Percentiles rank a stretch among this genome's conserved stretches.
Conservation (phyloP, 768 basidiomycete species). For the Collybia mongolica region DNA sequence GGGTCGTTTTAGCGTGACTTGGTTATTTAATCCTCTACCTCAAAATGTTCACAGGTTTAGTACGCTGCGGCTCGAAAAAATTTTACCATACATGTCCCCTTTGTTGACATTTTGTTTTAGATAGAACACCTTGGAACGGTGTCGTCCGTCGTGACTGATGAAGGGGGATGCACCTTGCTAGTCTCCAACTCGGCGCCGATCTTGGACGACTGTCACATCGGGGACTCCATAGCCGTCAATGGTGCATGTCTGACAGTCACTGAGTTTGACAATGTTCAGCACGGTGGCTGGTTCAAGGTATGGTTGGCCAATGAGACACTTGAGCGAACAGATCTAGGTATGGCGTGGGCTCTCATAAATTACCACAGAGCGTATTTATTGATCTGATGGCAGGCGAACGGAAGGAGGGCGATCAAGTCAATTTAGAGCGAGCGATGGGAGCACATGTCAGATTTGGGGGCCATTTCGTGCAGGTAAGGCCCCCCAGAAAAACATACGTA, state of each 20-base stretch:
- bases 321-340: conserved; percentile 87
- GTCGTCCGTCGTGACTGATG: conserved; percentile 57
- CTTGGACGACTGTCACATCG: conserved; percentile 85
- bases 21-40: not conserved
- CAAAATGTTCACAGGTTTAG: conserved; percentile 79
- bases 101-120: conserved; percentile 36
- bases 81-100: not conserved
- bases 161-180: conserved; percentile 79
- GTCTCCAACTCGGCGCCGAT: conserved; percentile 72
- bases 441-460: conserved; percentile 92
- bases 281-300: conserved; percentile 86
- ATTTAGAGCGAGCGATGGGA: conserved; percentile 94
- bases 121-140: conserved; percentile 90
- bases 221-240: conserved; percentile 92
- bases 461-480: conserved; percentile 90
- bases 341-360: conserved; percentile 11
- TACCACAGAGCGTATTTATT: conserved; percentile 3
- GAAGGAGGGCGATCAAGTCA: conserved; percentile 76
- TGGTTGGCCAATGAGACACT: conserved; percentile 97
- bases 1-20: not conserved
- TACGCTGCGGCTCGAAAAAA: conserved; percentile 30
- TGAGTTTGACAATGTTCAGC: conserved; percentile 60
- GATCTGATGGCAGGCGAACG: conserved; percentile 60
- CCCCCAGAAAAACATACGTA: not conserved
- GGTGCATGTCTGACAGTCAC: conserved; percentile 91